Base-by-base conservation (phyloP, 306 rosid genomes). In the Senna tora region DNA sequence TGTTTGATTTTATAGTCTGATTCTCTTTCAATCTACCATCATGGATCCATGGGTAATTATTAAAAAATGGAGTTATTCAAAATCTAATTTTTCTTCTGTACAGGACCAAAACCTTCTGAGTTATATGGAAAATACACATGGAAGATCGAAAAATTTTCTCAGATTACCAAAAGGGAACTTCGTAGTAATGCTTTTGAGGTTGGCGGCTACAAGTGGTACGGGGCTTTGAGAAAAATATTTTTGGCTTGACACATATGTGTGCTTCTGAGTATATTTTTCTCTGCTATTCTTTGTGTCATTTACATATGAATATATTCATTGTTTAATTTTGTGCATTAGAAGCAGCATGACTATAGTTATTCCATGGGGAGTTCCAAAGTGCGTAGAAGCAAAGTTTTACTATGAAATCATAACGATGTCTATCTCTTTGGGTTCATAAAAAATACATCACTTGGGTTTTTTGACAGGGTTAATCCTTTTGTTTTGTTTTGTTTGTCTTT, bases 151-250 rank as follows among this genome's bases (percentile, higher is more conserved):
- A 95, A 95, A 36, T 95, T 95, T 88, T 88, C 96, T 63, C 96
- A 95, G 86, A 90, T 85, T 77, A 89, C 87, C 90, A 95, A 95
- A 85, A 87, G 97, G 80, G 99, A 95, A 67, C 99, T 95, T 82
- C 96, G 97, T 58, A 90, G 99, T 74, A 85, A 81, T 75, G 96
- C 95, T 45, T 95, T 95, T 84, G 97, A 95, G 81, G 97, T 92
- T 85, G 99, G 97, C 72, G 90, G 93, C 83, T 85, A 89, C 88
- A 95, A 95, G 79, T 95, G 99, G 99, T 95, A 91, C 1, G 91
- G 4, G 73, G 42, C 57, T 64, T 73, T 60, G 34, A 38, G 49
- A 36, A 17, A 43, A 58, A 32, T 51, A 57, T 49, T 21, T 5
- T 56, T 65, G 65, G 4, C 54, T 30, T 67, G 66, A 9, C 57